Conservation (phyloP, 352 stramenopile species). For the Globisporangium polare region DNA sequence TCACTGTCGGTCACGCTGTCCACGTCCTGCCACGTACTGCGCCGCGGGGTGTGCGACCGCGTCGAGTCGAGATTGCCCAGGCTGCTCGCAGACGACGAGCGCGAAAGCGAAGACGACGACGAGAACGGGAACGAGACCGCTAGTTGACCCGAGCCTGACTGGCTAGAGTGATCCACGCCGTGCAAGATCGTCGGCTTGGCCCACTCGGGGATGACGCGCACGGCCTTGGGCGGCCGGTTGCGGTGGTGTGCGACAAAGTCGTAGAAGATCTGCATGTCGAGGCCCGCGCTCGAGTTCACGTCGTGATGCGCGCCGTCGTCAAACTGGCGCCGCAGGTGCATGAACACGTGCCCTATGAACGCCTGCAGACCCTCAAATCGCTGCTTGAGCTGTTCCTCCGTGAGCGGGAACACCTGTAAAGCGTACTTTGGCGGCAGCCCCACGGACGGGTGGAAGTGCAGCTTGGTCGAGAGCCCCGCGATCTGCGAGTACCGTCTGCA, state of each 20-base stretch:
- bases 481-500: conserved; percentile 73
- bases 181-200: conserved; percentile 34
- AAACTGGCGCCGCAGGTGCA: conserved; percentile 37
- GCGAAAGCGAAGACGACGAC: conserved; percentile 9
- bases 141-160: background rate
- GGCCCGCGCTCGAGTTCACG: conserved; percentile 40
- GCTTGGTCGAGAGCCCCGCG: conserved; percentile 44
- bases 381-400: conserved; percentile 52
- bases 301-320: conserved; percentile 62
- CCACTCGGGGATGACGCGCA: conserved; percentile 56
- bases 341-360: conserved; percentile 53
- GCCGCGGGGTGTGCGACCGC: conserved; percentile 4
- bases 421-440: conserved; percentile 78
- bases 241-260: conserved; percentile 69
- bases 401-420: conserved; percentile 72
- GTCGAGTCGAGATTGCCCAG: conserved; percentile 13
- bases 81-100: conserved; percentile 16
- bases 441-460: conserved; percentile 68
- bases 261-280: conserved; percentile 84
- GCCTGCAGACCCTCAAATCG: conserved; percentile 61
- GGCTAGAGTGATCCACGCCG: conserved; percentile 6
- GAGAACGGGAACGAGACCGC: conserved; percentile 7
- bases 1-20: conserved; percentile 65
- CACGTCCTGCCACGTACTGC: conserved; percentile 42
- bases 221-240: conserved; percentile 53